Evolutionary conservation across 805 yeast species (phyloP).

Genomic region (Grigorovia jiainica): DNA sequence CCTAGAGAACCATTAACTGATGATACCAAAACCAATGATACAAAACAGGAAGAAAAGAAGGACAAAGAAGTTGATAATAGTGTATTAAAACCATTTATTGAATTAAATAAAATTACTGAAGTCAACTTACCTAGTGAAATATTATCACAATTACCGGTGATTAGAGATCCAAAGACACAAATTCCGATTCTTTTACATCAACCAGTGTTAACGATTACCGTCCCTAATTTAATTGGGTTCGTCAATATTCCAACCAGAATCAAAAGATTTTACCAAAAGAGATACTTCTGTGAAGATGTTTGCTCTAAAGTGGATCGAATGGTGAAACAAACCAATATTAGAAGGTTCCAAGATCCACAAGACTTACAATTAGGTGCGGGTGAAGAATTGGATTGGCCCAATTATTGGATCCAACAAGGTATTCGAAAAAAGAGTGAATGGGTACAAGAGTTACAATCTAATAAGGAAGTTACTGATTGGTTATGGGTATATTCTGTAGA

Average conservation of each 20-base stretch:
- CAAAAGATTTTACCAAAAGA: slow-evolving; percentile 65
- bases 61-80: slow-evolving; percentile 6
- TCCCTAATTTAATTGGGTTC: slow-evolving; percentile 75
- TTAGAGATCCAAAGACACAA: slow-evolving; percentile 22
- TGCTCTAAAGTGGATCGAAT: slow-evolving; percentile 49
- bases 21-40: slow-evolving; percentile 8
- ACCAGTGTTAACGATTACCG: slow-evolving; percentile 67
- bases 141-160: slow-evolving; percentile 25
- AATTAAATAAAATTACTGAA: slow-evolving; percentile 44
- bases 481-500: not conserved
- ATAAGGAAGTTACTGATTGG: slow-evolving; percentile 43
- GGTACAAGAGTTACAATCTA: slow-evolving; percentile 66
- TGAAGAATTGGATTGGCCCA: slow-evolving; percentile 86
- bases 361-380: slow-evolving; percentile 35
- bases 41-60: slow-evolving; percentile 6
- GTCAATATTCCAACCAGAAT: slow-evolving; percentile 65
- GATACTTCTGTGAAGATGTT: slow-evolving; percentile 59
- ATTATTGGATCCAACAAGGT: slow-evolving; percentile 74
- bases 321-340: slow-evolving; percentile 35
- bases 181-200: slow-evolving; percentile 61
- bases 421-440: slow-evolving; percentile 71
- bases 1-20: not conserved
- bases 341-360: slow-evolving; percentile 39
- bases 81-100: slow-evolving; percentile 57
- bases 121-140: slow-evolving; percentile 55